Conservation (phyloP, 192 early-diverging fungal species). For the Phlyctochytrium arcticum region DNA sequence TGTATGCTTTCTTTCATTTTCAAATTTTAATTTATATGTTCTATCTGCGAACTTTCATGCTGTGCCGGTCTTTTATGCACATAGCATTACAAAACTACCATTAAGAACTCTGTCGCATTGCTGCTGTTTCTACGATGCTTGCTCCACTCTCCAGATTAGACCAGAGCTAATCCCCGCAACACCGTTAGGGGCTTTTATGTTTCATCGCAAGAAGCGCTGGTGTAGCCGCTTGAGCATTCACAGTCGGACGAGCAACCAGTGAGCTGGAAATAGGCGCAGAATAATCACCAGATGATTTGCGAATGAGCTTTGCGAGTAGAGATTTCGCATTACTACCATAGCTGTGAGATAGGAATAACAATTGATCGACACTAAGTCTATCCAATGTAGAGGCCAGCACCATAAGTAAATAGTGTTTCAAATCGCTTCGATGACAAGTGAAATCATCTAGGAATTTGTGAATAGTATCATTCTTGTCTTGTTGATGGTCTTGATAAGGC, state of each 20-base stretch:
- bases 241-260: not conserved
- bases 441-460: not conserved
- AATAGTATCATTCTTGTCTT: not conserved
- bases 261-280: not conserved
- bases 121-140: too few species aligned
- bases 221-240: not conserved
- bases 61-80: too few species aligned
- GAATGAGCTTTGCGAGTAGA: not conserved
- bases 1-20: too few species aligned
- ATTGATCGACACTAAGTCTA: not conserved
- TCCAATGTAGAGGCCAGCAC: not conserved
- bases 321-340: not conserved
- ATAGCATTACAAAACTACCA: too few species aligned
- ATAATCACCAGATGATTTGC: not conserved
- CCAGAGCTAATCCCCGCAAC: too few species aligned
- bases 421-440: not conserved
- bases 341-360: not conserved
- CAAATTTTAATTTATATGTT: too few species aligned
- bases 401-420: not conserved
- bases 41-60: too few species aligned
- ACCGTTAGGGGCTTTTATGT: too few species aligned
- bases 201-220: not conserved
- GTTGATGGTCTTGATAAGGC: not conserved
- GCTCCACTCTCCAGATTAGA: too few species aligned
- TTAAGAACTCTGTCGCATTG: too few species aligned